A percentile compares a stretch with the other conserved stretches of the same genome.
These are phyloP conservation scores for Phytophthora tubulina DNA, from an alignment of 352 stramenopile species.

Conservation along the genomic window DNA sequence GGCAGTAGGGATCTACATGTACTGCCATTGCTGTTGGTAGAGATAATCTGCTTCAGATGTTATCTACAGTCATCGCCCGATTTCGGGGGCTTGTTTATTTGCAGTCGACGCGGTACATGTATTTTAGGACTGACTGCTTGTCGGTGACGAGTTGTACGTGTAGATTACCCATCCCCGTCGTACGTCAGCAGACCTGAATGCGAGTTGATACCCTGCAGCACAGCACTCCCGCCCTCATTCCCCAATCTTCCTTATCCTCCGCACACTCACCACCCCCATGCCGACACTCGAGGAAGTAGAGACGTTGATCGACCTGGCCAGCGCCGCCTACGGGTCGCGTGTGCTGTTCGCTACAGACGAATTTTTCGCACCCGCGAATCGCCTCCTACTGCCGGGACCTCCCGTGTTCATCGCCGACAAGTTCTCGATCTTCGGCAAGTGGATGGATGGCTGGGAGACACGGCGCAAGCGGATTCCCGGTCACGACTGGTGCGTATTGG, in stretches of 20 bases:
- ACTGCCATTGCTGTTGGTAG: too few relatives aligned
- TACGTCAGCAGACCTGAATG: slow-evolving; percentile 26
- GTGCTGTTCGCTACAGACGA: slow-evolving; percentile 94
- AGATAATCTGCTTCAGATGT: too few relatives aligned
- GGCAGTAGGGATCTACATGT: too few relatives aligned
- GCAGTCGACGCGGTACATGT: too few relatives aligned
- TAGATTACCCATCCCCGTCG: slow-evolving; percentile 6
- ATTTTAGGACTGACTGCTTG: too few relatives aligned
- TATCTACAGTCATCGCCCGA: too few relatives aligned
- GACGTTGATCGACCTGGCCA: slow-evolving; percentile 74
- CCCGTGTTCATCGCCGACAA: slow-evolving; percentile 92
- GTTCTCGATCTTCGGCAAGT: slow-evolving; percentile 95
- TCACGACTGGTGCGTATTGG: slow-evolving; percentile 94
- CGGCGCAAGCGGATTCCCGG: slow-evolving; percentile 88
- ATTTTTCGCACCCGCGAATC: slow-evolving; percentile 93
- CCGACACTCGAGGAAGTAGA: slow-evolving; percentile 26
- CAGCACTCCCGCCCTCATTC: slow-evolving; percentile 12
- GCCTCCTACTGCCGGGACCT: slow-evolving; percentile 73
- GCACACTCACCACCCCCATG: slow-evolving; percentile 2
- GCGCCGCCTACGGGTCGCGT: slow-evolving; percentile 57
- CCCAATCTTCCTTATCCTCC: slow-evolving; percentile 10
- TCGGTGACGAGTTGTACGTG: background rate
- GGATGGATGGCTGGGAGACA: slow-evolving; percentile 97
- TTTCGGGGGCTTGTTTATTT: too few relatives aligned
- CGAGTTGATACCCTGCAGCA: background rate